A percentile compares a stretch with the other conserved stretches of the same genome.
Conservation (phyloP, 2,329 filamentous ascomycete genomes). For the Exophiala lecanii-corni region DNA sequence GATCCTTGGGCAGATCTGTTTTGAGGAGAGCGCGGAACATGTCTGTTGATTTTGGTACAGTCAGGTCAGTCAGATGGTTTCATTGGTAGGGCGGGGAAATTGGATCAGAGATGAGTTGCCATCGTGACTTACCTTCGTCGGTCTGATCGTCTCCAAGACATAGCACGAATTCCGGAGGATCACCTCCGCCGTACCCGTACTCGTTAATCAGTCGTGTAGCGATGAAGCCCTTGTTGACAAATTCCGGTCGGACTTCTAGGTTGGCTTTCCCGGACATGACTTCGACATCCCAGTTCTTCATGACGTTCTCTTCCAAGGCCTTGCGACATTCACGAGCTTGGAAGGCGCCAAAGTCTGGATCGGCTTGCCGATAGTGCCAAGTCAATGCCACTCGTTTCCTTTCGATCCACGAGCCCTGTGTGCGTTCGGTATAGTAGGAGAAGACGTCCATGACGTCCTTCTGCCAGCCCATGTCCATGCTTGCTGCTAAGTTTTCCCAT, state of each 20-base stretch:
- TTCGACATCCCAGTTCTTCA: conserved; percentile 80
- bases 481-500: conserved; percentile 87
- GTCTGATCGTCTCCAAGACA: conserved; percentile 95
- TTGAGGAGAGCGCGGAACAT: conserved; percentile 76
- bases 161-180: conserved; percentile 75
- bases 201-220: conserved; percentile 73
- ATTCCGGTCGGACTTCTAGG: conserved; percentile 90
- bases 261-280: conserved; percentile 98
- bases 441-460: conserved; percentile 77
- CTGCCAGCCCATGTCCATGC: conserved; percentile 89
- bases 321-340: conserved; percentile 77
- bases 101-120: neutral
- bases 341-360: conserved; percentile 76
- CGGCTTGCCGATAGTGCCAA: conserved; percentile 92
- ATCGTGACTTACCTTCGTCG: conserved; percentile 69
- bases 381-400: conserved; percentile 90
- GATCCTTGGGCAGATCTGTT: conserved; percentile 53
- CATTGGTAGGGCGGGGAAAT: too few relatives aligned
- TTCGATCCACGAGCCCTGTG: conserved; percentile 88
- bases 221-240: conserved; percentile 98
- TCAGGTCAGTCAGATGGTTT: conserved; percentile 25
- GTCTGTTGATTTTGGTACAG: conserved; percentile 46
- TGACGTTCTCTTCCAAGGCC: conserved; percentile 72
- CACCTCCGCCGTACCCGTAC: conserved; percentile 54
- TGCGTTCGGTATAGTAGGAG: conserved; percentile 80